phyloP scores from a whole-genome alignment of 805 yeast species.

The Candida railenensis region DNA sequence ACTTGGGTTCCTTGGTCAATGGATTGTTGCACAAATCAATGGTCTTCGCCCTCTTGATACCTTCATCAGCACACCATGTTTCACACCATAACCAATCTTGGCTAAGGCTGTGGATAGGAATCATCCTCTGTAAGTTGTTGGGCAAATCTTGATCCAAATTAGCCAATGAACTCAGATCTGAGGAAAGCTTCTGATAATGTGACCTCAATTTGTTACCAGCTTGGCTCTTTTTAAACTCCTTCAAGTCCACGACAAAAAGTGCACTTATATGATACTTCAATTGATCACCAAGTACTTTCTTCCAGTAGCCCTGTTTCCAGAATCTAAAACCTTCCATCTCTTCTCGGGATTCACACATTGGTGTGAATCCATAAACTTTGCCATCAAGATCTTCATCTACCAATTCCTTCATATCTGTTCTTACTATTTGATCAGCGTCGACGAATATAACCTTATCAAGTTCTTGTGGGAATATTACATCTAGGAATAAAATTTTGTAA shows the following conservation, averaged over 20 bases:
- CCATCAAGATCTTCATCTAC: conserved; percentile 69
- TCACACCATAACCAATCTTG: conserved; percentile 94
- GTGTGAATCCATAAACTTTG: conserved; percentile 83
- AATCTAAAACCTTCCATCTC: conserved; percentile 86
- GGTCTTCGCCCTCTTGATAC: conserved; percentile 63
- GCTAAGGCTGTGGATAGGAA: conserved; percentile 72
- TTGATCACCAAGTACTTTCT: conserved; percentile 53
- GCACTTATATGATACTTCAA: conserved; percentile 82
- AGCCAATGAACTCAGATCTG: conserved; percentile 75
- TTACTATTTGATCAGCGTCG: conserved; percentile 80
- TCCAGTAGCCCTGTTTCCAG: conserved; percentile 96
- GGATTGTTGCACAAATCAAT: conserved; percentile 87
- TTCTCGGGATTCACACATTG: conserved; percentile 77
- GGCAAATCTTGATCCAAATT: conserved; percentile 92
- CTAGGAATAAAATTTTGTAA: conserved; percentile 81
- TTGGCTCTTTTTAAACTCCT: conserved; percentile 55
- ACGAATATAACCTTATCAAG: conserved; percentile 78
- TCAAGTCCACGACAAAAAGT: conserved; percentile 75
- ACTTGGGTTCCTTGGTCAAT: conserved; percentile 72
- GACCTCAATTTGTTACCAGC: conserved; percentile 82
- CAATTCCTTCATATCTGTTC: conserved; percentile 71
- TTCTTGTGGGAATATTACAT: conserved; percentile 79
- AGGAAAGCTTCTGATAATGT: conserved; percentile 80
- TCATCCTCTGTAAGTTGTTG: conserved; percentile 70
- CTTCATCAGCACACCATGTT: conserved; percentile 80